Conservation (phyloP, 2,329 filamentous ascomycete species). For the Dothiorella sarmentorum region DNA sequence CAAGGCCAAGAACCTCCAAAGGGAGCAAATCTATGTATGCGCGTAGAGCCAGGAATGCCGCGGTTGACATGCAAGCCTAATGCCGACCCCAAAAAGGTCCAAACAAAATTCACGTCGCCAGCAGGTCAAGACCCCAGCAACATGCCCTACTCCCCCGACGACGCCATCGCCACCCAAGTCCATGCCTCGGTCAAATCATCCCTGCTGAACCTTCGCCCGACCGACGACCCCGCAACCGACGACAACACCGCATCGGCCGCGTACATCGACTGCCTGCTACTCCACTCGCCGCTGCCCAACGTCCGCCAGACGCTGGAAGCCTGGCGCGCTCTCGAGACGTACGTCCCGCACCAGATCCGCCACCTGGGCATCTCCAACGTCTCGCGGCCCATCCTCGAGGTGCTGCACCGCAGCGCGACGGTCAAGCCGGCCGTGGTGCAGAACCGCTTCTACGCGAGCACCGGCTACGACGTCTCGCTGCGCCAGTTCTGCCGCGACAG, state of each 20-base stretch:
- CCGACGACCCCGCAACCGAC: slow-evolving; percentile 32
- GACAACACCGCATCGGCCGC: slow-evolving; percentile 34
- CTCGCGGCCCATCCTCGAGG: slow-evolving; percentile 54
- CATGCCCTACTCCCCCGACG: slow-evolving; percentile 60
- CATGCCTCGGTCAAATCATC: slow-evolving; percentile 65
- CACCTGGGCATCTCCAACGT: slow-evolving; percentile 74
- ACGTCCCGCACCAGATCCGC: slow-evolving; percentile 60
- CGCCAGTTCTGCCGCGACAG: slow-evolving; percentile 55
- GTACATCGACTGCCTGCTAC: slow-evolving; percentile 58
- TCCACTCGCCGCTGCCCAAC: slow-evolving; percentile 56
- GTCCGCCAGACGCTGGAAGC: slow-evolving; percentile 56
- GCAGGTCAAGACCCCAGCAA: slow-evolving; percentile 58
- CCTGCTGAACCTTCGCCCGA: slow-evolving; percentile 55
- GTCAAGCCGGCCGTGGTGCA: slow-evolving; percentile 65
- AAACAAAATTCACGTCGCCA: slow-evolving; percentile 77
- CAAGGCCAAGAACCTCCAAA: slow-evolving; percentile 54
- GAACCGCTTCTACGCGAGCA: slow-evolving; percentile 66
- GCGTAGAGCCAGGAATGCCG: background rate
- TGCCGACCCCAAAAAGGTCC: slow-evolving; percentile 52
- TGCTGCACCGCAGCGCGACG: slow-evolving; percentile 46
- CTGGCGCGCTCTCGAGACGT: slow-evolving; percentile 64
- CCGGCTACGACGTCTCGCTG: slow-evolving; percentile 58
- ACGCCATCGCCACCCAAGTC: slow-evolving; percentile 62
- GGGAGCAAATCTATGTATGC: slow-evolving; percentile 62
- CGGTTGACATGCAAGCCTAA: background rate